phyloP scores from a whole-genome alignment of 2,329 filamentous ascomycete genomes.

The Cercospora sojina region DNA sequence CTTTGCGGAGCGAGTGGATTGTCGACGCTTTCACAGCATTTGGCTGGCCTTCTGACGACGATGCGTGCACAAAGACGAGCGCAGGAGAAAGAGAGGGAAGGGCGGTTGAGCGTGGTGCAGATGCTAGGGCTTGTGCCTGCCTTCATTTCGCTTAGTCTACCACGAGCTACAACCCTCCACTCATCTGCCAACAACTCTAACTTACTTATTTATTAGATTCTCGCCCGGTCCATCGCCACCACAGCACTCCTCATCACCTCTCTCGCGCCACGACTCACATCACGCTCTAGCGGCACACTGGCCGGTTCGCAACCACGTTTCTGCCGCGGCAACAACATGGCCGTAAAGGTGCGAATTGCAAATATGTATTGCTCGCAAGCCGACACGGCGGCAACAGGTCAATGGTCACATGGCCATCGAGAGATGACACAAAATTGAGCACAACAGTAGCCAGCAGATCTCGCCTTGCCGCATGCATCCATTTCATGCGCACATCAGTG shows the following conservation, averaged over 20 bases:
- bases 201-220: conserved; percentile 1
- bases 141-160: conserved; percentile 10
- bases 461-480: not conserved
- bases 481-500: not conserved
- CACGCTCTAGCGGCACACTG: conserved; percentile 1
- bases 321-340: not conserved
- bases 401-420: not conserved
- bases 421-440: not conserved
- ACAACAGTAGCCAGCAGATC: not conserved
- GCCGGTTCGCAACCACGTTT: not conserved
- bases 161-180: conserved; percentile 1
- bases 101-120: not conserved
- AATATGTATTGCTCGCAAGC: not conserved
- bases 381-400: not conserved
- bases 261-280: conserved; percentile 1
- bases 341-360: not conserved
- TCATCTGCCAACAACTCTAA: conserved; percentile 5
- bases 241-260: not conserved
- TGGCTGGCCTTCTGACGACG: conserved; percentile 13
- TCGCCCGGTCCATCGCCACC: not conserved
- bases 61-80: not conserved
- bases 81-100: conserved; percentile 2
- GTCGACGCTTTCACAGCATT: conserved; percentile 19
- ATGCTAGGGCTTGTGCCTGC: conserved; percentile 3
- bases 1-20: conserved; percentile 8